Evolutionary conservation across 1,284 basidiomycete genomes (phyloP).

Genomic region (Laetiporus sulphureus): DNA sequence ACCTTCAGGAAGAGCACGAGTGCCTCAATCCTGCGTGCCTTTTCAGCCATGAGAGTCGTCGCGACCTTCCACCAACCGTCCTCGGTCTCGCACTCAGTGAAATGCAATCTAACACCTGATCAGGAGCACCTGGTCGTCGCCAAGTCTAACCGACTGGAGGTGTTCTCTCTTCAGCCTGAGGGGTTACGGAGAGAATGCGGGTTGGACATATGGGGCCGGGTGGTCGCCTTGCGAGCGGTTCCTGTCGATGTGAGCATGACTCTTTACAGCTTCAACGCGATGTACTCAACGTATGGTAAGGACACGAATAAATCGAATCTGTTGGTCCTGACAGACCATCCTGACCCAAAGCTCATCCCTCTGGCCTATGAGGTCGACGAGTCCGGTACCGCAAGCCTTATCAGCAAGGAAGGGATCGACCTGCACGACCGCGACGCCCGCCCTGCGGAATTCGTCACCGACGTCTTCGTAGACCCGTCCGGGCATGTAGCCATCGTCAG

Average conservation of each 20-base stretch:
- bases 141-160: constrained; percentile 55
- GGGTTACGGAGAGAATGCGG: constrained; percentile 51
- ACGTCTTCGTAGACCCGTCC: constrained; percentile 53
- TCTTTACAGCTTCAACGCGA: not conserved
- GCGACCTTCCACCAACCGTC: constrained; percentile 64
- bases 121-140: constrained; percentile 61
- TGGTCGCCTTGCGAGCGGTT: constrained; percentile 48
- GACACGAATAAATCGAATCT: constrained; percentile 44
- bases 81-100: constrained; percentile 55
- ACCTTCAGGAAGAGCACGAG: too few relatives aligned
- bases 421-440: constrained; percentile 51
- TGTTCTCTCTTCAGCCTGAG: constrained; percentile 53
- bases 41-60: constrained; percentile 52
- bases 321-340: constrained; percentile 63
- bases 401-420: constrained; percentile 34
- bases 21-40: too few relatives aligned
- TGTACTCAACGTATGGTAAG: constrained; percentile 19
- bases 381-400: constrained; percentile 31
- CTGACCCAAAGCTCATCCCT: constrained; percentile 62
- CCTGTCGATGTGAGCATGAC: constrained; percentile 39
- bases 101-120: constrained; percentile 42
- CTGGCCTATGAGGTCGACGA: constrained; percentile 40
- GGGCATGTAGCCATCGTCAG: constrained; percentile 56
- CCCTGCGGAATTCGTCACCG: constrained; percentile 60
- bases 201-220: constrained; percentile 59